Conservation (phyloP, 1,284 basidiomycete genomes). For the Ganoderma leucocontextum region DNA sequence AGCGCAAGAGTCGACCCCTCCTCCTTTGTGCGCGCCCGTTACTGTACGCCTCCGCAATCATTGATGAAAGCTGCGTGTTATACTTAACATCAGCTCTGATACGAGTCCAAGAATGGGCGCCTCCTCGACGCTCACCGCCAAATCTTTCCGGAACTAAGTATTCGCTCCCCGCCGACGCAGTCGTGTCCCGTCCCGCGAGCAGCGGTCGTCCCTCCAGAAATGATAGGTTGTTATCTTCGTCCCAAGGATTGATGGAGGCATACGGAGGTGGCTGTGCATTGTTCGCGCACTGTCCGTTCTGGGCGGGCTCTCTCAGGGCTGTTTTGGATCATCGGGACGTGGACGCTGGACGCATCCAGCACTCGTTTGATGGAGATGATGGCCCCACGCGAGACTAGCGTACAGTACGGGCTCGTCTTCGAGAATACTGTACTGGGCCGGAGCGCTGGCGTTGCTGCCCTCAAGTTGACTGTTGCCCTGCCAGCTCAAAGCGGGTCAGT, state of each 20-base stretch:
- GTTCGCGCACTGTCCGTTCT: neutral
- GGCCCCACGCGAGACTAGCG: neutral
- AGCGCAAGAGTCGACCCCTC: no score
- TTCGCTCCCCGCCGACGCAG: neutral
- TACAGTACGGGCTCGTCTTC: neutral
- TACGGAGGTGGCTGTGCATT: neutral
- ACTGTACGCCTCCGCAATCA: neutral
- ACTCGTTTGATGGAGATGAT: neutral
- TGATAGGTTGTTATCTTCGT: no score
- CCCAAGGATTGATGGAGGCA: no score
- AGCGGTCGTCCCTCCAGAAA: neutral
- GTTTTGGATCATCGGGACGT: neutral
- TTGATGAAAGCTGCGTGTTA: neutral
- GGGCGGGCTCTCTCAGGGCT: neutral
- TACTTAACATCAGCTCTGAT: no score
- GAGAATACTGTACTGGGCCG: no score
- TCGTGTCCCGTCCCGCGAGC: neutral
- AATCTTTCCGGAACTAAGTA: neutral
- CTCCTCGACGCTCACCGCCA: no score
- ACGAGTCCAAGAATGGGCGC: no score
- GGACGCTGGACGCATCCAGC: neutral
- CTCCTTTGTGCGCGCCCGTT: no score
- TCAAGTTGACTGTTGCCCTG: no score
- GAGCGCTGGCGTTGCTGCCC: no score
- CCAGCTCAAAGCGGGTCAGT: no score